phyloP scores from a whole-genome alignment of 208 protist species.

The Naegleria fowleri region DNA sequence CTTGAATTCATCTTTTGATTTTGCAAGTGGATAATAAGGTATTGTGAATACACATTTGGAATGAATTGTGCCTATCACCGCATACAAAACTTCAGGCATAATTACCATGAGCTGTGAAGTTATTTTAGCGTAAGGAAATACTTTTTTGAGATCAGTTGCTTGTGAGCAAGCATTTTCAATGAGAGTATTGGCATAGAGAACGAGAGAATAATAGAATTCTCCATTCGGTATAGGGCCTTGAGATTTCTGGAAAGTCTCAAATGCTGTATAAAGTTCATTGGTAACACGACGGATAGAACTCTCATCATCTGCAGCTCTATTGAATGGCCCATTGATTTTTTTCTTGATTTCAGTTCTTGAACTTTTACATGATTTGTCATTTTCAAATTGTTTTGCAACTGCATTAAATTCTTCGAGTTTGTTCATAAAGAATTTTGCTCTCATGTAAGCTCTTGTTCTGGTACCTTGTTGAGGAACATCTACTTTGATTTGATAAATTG shows the following conservation, averaged over 20 bases:
- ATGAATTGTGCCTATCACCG: background rate
- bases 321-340: background rate
- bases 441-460: background rate
- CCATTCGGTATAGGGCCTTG: background rate
- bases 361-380: too few species aligned
- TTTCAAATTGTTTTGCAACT: background rate
- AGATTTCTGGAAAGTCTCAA: background rate
- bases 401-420: background rate
- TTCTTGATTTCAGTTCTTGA: background rate
- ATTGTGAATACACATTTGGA: background rate
- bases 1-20: background rate
- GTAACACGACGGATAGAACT: background rate
- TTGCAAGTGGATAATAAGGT: background rate
- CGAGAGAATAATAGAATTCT: background rate
- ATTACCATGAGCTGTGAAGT: background rate
- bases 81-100: background rate
- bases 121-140: background rate
- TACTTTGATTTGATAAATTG: background rate
- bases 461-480: background rate
- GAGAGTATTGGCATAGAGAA: background rate
- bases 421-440: background rate
- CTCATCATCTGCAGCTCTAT: background rate
- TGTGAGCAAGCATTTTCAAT: background rate
- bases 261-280: background rate
- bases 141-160: background rate